Evolutionary conservation across 768 basidiomycete species (phyloP), one percentile per base, ranked within the genome.

Genomic region (Terana coerulea): DNA sequence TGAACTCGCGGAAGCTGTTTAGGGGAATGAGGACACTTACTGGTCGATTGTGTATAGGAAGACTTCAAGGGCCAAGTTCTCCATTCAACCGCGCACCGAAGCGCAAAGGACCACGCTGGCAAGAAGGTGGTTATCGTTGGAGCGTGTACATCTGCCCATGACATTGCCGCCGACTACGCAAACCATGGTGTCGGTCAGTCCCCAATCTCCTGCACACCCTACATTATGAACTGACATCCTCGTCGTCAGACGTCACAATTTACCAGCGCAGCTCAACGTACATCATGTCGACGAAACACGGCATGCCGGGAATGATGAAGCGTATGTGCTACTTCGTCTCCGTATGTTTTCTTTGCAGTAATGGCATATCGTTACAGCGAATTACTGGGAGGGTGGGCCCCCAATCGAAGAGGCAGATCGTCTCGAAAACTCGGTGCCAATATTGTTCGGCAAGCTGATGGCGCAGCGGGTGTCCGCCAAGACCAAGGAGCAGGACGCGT

Each of bases 121-220:
- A 88, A 88, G 69, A 89, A 83, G 60, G 84, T 87, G 0, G 72
- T 83, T 3, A 79, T 90, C 2, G 68, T 89, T 3, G 87, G 87
- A 1, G 74, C 85, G 12, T 80, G 80, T 47, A 85, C 83, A 10
- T 84, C 80, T 1, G 75, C 69, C 0, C 78, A 79, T 55, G 79
- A 80, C 43, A 74, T 82, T 36, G 72, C 75, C 5, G 61, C 70
- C 15, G 78, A 80, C 53, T 75, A 69, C 37, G 69, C 63, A 34
- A 62, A 71, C 4, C 62, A 75, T 55, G 78, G 75, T 1, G 65
- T 80, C 34, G 78, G n/a, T n/a, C n/a, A n/a, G n/a, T n/a, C n/a
- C n/a, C n/a, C n/a, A n/a, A n/a, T n/a, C n/a, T n/a, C n/a, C n/a
- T n/a, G n/a, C n/a, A n/a, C n/a, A n/a, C n/a, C n/a, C n/a, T n/a